These are phyloP conservation scores for Vanilla planifolia DNA, from an alignment of 106 monocot species.

Conservation along the genomic window DNA sequence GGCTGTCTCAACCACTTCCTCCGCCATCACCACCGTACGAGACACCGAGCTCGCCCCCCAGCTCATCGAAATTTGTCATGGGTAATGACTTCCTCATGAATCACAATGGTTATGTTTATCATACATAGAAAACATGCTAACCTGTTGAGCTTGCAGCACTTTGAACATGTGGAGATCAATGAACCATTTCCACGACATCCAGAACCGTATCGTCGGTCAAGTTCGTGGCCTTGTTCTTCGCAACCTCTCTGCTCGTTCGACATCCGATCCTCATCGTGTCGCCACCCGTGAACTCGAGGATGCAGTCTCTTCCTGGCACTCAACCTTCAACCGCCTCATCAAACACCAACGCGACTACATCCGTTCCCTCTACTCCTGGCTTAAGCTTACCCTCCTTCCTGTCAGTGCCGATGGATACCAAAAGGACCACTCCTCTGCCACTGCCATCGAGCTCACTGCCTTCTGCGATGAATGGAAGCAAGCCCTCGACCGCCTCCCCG, in stretches of 20 bases:
- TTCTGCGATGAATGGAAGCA: constrained; percentile 98
- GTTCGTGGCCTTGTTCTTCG: constrained; percentile 74
- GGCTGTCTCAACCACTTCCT: constrained; percentile 85
- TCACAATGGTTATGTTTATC: too few relatives aligned
- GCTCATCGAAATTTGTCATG: constrained; percentile 71
- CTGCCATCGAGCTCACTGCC: constrained; percentile 50
- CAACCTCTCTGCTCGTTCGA: constrained; percentile 29
- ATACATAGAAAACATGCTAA: background rate
- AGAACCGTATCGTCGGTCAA: constrained; percentile 83
- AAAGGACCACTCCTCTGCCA: constrained; percentile 47
- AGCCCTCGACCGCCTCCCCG: constrained; percentile 82
- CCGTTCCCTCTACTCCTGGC: constrained; percentile 65
- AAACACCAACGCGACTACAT: constrained; percentile 74
- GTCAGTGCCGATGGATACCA: constrained; percentile 33
- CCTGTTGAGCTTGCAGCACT: constrained; percentile 36
- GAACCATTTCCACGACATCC: constrained; percentile 79
- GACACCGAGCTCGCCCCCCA: constrained; percentile 91
- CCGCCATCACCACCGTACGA: constrained; percentile 71
- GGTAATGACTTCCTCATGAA: constrained; percentile 27
- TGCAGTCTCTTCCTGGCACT: constrained; percentile 72
- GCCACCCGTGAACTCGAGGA: constrained; percentile 83
- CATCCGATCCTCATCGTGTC: constrained; percentile 74
- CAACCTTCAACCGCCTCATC: constrained; percentile 72
- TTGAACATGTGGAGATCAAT: constrained; percentile 84
- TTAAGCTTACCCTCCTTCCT: constrained; percentile 60